Base-by-base conservation (phyloP, 345 rosid genomes). In the Acer negundo region DNA sequence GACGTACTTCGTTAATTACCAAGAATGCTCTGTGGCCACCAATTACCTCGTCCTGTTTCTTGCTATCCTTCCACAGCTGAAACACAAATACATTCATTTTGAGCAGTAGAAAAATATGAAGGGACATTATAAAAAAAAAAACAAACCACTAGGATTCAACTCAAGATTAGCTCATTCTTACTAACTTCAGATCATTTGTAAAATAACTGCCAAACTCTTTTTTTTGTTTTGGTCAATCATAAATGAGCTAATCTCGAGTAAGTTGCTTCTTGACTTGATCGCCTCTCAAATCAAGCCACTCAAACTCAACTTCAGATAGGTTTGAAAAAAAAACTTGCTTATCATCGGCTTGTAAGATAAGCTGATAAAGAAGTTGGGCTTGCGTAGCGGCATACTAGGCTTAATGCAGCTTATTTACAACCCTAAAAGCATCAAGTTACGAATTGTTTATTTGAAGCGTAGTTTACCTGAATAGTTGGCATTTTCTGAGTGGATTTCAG, bases 21-120 rank as follows among this genome's bases (percentile, higher is more conserved):
- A 90, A 62, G 79, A 92, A 83, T 20, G 97, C 95, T 82, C 91
- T 93, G 86, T 93, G 97, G 35, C 93, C 98, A 2, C 98, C 99
- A 8, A 92, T 87, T 51, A 93, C 90, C 81, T 93, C 97, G 6
- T 70, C 97, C 80, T 90, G 97, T 83, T 92, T 95, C 84, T 90
- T 77, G 55, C 91, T n/a, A 58, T 91, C 89, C 81, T 82, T 92
- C 98, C 98, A 93, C 31, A 93, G 78, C 98, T 95, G 88, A 55
- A 77, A 64, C 24, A 69, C 22, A 65, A 22, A 56, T 59, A 62
- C 6, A 53, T 64, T 24, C 20, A 56, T 17, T 42, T 72, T 17
- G 42, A 46, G 72, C 38, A 16, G 65, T 19, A 69, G 4, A 62
- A 62, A 73, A 53, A 2, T 22, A 63, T 35, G 4, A 16, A 28